Base-by-base conservation (phyloP, 2,329 filamentous ascomycete species). In the Aspergillus hortae region DNA sequence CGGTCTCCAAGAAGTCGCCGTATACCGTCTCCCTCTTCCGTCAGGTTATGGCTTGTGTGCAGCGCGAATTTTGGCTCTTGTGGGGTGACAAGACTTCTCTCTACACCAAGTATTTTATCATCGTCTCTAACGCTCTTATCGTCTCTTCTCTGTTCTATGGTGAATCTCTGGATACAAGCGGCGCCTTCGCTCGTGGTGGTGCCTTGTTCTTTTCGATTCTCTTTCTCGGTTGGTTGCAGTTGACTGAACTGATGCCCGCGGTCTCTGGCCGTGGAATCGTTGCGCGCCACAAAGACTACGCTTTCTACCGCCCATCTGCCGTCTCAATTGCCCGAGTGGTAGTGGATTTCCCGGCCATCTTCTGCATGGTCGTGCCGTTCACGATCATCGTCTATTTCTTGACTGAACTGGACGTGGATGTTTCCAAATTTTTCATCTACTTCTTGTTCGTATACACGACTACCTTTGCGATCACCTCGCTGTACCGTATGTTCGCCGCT, bases 71-170 rank as follows among this genome's bases (percentile, higher is more conserved):
- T 53, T 91, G 88, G 86, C 80, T 95, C 27, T 81, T 91, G 25
- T 81, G 82, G 65, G 89, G 89, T 36, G 88, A 95, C 69, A 85
- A 80, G 54, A 85, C 84, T 1, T 87, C 88, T 0, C 77, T 94
- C 1, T 86, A 85, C 67, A 92, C 88, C 38, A 94, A 92, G 59
- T 79, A 88, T 53, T 88, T 90, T 70, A 90, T 90, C 65, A 88
- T 91, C 61, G 71, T 92, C 52, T 80, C 86, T 52, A 89, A 89
- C 66, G 81, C 72, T 50, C 77, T 95, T 9, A 89, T 95, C 55
- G 85, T 92, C 49, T 87, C 88, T 1, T 89, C 86, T 2, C 77
- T 94, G 15, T 94, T 94, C 72, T 89, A 90, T 61, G 88, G 83
- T 11, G 77, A 85, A 63, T 72, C 81, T 0, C 61, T 79, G 4